Evolutionary conservation across 768 basidiomycete species (phyloP), one percentile per base, ranked within the genome.

Genomic region (Lepiota venenata): DNA sequence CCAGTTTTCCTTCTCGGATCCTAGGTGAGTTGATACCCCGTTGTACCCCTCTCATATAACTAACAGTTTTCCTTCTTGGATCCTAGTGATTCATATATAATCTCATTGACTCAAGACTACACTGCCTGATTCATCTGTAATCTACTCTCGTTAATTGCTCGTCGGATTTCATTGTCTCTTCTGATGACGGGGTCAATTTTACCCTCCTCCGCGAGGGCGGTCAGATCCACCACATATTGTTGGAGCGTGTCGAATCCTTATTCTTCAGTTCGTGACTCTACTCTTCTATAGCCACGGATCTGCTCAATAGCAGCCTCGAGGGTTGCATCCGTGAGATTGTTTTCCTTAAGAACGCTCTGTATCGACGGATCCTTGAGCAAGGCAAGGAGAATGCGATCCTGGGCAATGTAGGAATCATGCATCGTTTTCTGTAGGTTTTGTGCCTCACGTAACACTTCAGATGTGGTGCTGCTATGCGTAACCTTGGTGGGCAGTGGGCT

Each of bases 111-210:
- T n/a, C n/a, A n/a, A n/a, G n/a, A n/a, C n/a, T n/a, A n/a, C n/a
- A n/a, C n/a, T n/a, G n/a, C n/a, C n/a, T n/a, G n/a, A n/a, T n/a
- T n/a, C n/a, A n/a, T n/a, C n/a, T n/a, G n/a, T n/a, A n/a, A n/a
- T n/a, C n/a, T n/a, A n/a, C n/a, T n/a, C n/a, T n/a, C n/a, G n/a
- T n/a, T n/a, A n/a, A n/a, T n/a, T n/a, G 80, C 84, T 42, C 93
- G 82, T 48, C 93, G 81, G 59, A 97, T 94, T 66, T 95, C 93
- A 60, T 93, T 88, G 66, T 96, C 93, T 50, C 93, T 83, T 8
- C 94, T 93, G 54, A 97, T 93, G 27, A 94, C 91, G 3, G 94
- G 94, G 67, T 97, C 94, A n/a, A 96, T 83, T 67, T 95, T 95
- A 11, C 94, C 93, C 65, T 92, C 90, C 65, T 88, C 86, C 29